Evolutionary conservation across 805 yeast genomes (phyloP).

Genomic region (Isabelozyma gotoi): DNA sequence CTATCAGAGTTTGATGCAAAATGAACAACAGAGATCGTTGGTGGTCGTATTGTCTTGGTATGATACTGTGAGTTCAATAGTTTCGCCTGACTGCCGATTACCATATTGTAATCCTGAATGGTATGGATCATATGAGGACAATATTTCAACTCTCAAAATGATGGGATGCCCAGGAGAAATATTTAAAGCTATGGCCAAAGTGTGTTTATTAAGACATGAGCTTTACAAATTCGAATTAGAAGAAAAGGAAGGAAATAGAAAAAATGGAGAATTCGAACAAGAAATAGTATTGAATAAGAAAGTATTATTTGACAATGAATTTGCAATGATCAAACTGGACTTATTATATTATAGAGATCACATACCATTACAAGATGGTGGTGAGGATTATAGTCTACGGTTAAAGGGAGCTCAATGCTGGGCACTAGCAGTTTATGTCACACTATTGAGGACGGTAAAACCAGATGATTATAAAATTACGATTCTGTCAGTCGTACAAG

Average conservation of each 20-base stretch:
- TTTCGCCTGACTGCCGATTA: constrained; percentile 55
- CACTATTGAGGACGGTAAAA: constrained; percentile 25
- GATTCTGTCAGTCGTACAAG: constrained; percentile 36
- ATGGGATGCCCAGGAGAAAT: constrained; percentile 65
- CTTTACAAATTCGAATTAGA: constrained; percentile 3
- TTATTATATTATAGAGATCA: constrained; percentile 49
- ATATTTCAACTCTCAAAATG: constrained; percentile 49
- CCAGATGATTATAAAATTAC: constrained; percentile 22
- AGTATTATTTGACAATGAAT: constrained; percentile 6
- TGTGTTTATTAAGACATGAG: constrained; percentile 40
- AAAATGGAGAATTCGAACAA: background rate
- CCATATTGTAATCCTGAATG: constrained; percentile 54
- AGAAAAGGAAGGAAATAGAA: constrained; percentile 6
- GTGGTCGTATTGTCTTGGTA: constrained; percentile 58
- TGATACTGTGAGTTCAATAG: constrained; percentile 56
- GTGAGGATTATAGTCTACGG: constrained; percentile 37
- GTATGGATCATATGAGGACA: constrained; percentile 46
- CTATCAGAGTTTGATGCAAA: constrained; percentile 41
- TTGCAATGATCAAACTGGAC: constrained; percentile 30
- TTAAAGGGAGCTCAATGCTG: constrained; percentile 58
- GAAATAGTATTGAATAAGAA: background rate
- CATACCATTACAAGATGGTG: constrained; percentile 22
- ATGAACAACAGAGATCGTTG: constrained; percentile 49
- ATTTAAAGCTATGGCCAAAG: constrained; percentile 44
- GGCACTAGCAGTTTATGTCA: constrained; percentile 41